A percentile compares a stretch with the other conserved stretches of the same genome.
These are phyloP conservation scores for Xylaria telfairii DNA, from an alignment of 495 filamentous ascomycete genomes.

Conservation along the genomic window DNA sequence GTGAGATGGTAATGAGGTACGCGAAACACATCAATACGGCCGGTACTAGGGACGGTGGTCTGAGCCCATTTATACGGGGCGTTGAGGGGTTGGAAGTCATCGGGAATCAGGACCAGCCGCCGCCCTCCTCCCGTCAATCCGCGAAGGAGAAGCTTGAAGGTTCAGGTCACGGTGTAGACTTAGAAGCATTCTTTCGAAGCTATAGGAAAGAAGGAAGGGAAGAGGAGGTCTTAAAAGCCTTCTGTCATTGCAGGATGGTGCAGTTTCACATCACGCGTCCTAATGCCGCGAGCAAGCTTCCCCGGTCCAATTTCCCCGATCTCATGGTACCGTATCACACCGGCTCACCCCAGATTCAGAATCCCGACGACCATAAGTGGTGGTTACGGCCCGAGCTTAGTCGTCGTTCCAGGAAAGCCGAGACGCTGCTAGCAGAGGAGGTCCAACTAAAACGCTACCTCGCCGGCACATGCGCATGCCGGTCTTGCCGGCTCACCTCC, in stretches of 20 bases:
- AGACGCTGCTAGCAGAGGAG: background rate
- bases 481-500: slow-evolving; percentile 63
- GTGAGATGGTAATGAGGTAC: slow-evolving; percentile 32
- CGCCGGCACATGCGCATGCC: slow-evolving; percentile 70
- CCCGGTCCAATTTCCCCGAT: slow-evolving; percentile 42
- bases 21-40: slow-evolving; percentile 54
- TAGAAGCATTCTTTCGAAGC: background rate
- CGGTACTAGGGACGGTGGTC: slow-evolving; percentile 64
- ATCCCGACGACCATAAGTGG: slow-evolving; percentile 44
- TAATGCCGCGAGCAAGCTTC: slow-evolving; percentile 31
- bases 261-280: slow-evolving; percentile 51
- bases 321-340: slow-evolving; percentile 40
- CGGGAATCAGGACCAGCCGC: slow-evolving; percentile 4
- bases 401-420: slow-evolving; percentile 34
- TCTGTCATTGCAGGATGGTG: slow-evolving; percentile 50
- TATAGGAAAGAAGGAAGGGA: background rate
- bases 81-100: slow-evolving; percentile 27
- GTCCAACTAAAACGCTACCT: slow-evolving; percentile 58
- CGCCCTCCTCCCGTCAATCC: slow-evolving; percentile 10
- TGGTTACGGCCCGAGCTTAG: slow-evolving; percentile 35
- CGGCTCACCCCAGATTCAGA: slow-evolving; percentile 48
- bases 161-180: background rate
- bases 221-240: slow-evolving; percentile 41
- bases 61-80: slow-evolving; percentile 55
- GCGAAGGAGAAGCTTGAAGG: background rate